Base-by-base conservation (phyloP, 1,139 yeast genomes). In the Eremothecium sinecaudum region DNA sequence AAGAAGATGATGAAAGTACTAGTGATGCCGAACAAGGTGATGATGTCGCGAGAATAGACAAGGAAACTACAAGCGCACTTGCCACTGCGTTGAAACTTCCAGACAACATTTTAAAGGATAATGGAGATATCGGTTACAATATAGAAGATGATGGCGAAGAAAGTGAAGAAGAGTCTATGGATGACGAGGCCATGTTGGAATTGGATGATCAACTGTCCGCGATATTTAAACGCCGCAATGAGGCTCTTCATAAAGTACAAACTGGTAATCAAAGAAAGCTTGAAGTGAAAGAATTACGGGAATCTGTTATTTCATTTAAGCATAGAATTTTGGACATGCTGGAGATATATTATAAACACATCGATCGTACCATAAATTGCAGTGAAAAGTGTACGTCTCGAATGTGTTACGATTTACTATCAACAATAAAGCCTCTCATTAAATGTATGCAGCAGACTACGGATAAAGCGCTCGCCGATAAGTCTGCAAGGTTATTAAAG, bases 111-210 rank as follows among this genome's bases (percentile, higher is more conserved):
- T 40, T 53, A n/a, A 48, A 43, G 26, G 46, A 58, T 5, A 53
- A 64, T 0, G 72, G 71, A 4, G 71, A 69, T 44, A 68, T 66
- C 11, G 67, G 67, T 37, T 63, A 60, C 34, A 59, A 54, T 24
- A 62, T 57, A 5, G 64, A 59, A 20, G 67, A 70, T 2, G 71
- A 65, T 5, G 28, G 14, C 4, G 62, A 57, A 11, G 69, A 68
- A 10, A 71, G 71, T 33, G 81, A 75, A 38, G 83, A 80, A 9
- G 93, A 82, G 42, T 74, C 86, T 2, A 81, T 84, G 93, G 92
- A 90, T 46, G 99, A 90, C 56, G 97, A 87, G 47, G 87, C 86
- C 56, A 90, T 90, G 99, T 75, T 87, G 77, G 94, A 90, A 11
- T 72, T 90, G 53, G 98, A 90, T 55, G 84, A 70, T 18, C 92